A percentile compares a stretch with the other conserved stretches of the same genome.
Evolutionary conservation across 2,329 filamentous ascomycete species (phyloP).

Genomic region (Scytalidium lignicola): DNA sequence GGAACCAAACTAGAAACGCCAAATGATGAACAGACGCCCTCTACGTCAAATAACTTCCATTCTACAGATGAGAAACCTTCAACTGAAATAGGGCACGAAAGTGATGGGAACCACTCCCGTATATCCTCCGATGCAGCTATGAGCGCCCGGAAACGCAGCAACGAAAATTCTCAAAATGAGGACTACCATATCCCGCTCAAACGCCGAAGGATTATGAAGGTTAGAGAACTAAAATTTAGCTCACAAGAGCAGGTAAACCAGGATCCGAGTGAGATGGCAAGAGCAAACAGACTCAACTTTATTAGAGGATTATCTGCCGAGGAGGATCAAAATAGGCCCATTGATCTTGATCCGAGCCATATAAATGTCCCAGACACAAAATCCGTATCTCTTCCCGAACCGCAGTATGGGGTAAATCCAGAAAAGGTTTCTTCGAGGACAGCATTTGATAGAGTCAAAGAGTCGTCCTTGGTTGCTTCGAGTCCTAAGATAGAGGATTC

Average conservation of each 20-base stretch:
- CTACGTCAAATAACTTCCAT: too few species aligned
- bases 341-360: background rate
- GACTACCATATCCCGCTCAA: background rate
- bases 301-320: background rate
- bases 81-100: too few species aligned
- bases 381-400: background rate
- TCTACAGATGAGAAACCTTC: too few species aligned
- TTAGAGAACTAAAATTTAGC: background rate
- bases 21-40: too few species aligned
- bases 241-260: background rate
- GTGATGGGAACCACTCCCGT: too few species aligned
- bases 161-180: background rate
- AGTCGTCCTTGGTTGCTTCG: too few species aligned
- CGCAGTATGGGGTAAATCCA: too few species aligned
- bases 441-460: too few species aligned
- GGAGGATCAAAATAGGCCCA: background rate
- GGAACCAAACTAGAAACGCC: too few species aligned
- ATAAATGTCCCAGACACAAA: background rate
- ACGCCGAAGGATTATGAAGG: background rate
- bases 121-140: too few species aligned
- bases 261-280: background rate
- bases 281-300: background rate
- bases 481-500: too few species aligned
- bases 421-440: too few species aligned
- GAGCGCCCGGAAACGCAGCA: background rate